Conservation (phyloP, 2,329 filamentous ascomycete species). For the Verruconis gallopava region DNA sequence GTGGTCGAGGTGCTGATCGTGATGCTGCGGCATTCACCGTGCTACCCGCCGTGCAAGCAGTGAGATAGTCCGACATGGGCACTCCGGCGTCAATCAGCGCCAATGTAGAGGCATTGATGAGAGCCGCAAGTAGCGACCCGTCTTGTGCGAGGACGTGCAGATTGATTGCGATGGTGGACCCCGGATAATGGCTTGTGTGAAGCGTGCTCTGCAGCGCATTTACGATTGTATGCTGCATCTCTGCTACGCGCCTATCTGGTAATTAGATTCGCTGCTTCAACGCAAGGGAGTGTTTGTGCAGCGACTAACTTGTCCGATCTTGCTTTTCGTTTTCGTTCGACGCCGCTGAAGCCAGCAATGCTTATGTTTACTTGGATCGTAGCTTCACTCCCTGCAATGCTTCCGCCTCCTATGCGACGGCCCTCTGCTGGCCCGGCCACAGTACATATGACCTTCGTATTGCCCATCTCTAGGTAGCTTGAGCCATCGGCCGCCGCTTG, state of each 20-base stretch:
- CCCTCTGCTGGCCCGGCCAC: conserved; percentile 74
- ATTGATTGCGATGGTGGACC: conserved; percentile 69
- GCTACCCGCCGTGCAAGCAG: conserved; percentile 75
- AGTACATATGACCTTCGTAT: conserved; percentile 92
- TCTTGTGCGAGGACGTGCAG: conserved; percentile 84
- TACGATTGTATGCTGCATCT: conserved; percentile 68
- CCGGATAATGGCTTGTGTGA: conserved; percentile 79
- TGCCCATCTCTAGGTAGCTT: conserved; percentile 90
- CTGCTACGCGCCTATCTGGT: conserved; percentile 54
- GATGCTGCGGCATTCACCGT: conserved; percentile 40
- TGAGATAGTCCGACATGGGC: conserved; percentile 86
- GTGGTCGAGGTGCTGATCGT: conserved; percentile 26
- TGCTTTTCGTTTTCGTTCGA: conserved; percentile 67
- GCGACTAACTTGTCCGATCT: conserved; percentile 61
- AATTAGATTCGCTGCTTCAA: neutral
- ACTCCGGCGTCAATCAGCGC: conserved; percentile 90
- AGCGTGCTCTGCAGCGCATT: conserved; percentile 65
- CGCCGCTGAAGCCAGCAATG: conserved; percentile 75
- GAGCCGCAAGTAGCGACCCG: conserved; percentile 76
- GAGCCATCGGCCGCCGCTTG: conserved; percentile 88
- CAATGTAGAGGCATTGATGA: conserved; percentile 81
- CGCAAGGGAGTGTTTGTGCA: neutral
- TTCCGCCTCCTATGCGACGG: conserved; percentile 34
- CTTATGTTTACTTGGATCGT: conserved; percentile 69
- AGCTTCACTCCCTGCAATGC: conserved; percentile 29